These are phyloP conservation scores for Trametes maxima DNA, from an alignment of 768 basidiomycete species.

Conservation along the genomic window DNA sequence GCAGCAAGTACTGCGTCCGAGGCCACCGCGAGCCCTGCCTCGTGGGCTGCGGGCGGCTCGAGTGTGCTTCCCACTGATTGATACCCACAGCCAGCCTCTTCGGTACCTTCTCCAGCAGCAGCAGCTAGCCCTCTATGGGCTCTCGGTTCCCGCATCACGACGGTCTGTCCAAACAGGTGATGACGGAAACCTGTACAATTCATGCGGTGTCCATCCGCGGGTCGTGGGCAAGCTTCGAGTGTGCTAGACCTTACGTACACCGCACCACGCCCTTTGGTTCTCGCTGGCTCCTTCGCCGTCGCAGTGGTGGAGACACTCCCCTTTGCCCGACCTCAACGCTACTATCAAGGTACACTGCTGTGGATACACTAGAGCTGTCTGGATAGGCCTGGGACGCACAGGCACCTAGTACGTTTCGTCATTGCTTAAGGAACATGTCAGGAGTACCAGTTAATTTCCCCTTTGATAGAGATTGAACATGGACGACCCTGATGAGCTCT, in stretches of 20 bases:
- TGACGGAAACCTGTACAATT: not conserved
- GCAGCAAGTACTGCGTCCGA: not conserved
- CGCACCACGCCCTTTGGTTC: not conserved
- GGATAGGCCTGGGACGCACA: too few relatives aligned
- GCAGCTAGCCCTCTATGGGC: not conserved
- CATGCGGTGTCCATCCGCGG: not conserved
- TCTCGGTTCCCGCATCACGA: not conserved
- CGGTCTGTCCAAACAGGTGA: constrained; percentile 1
- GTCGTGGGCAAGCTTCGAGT: not conserved
- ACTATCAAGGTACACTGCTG: too few relatives aligned
- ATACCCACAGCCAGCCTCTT: not conserved
- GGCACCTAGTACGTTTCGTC: too few relatives aligned
- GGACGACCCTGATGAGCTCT: constrained; percentile 20
- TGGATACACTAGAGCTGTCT: too few relatives aligned
- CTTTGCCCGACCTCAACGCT: too few relatives aligned
- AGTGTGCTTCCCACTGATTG: not conserved
- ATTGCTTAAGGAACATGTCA: too few relatives aligned
- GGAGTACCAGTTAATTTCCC: not conserved
- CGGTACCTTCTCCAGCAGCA: not conserved
- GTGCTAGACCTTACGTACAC: not conserved
- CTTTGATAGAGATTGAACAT: not conserved
- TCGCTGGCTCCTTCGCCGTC: not conserved
- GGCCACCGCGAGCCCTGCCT: not conserved
- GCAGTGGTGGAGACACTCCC: too few relatives aligned
- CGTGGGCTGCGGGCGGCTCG: not conserved